Evolutionary conservation across 306 rosid genomes (phyloP).

Genomic region (Canavalia gladiata): DNA sequence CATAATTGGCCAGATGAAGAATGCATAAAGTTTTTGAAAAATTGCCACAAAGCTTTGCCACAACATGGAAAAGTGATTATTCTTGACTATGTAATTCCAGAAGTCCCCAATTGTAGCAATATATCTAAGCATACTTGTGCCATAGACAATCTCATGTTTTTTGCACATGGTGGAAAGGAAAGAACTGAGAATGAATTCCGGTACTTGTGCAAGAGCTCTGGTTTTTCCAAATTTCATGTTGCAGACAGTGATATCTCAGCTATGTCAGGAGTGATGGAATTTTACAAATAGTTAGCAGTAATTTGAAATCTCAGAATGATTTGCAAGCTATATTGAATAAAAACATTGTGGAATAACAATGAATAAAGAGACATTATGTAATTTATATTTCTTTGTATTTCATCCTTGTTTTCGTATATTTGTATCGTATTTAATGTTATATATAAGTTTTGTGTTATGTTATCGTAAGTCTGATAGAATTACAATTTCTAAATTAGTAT

Average conservation of each 20-base stretch:
- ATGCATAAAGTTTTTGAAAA: slow-evolving; percentile 39
- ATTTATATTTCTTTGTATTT: not conserved
- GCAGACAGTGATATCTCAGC: not conserved
- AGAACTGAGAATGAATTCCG: slow-evolving; percentile 37
- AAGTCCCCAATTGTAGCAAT: not conserved
- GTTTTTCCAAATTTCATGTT: slow-evolving; percentile 40
- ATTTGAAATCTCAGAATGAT: not conserved
- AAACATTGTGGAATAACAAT: not conserved
- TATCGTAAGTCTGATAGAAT: too few species aligned
- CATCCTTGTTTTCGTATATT: too few species aligned
- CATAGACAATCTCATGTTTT: slow-evolving; percentile 35
- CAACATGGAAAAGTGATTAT: slow-evolving; percentile 40
- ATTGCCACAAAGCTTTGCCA: slow-evolving; percentile 41
- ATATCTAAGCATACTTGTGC: slow-evolving; percentile 1
- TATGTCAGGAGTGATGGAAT: slow-evolving; percentile 17
- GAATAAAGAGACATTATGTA: not conserved
- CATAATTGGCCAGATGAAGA: slow-evolving; percentile 43
- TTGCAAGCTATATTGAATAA: not conserved
- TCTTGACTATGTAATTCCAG: slow-evolving; percentile 14
- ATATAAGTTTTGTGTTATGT: too few species aligned
- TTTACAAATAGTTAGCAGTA: slow-evolving; percentile 15
- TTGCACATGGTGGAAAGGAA: slow-evolving; percentile 29
- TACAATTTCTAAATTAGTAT: too few species aligned
- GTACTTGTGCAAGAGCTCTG: slow-evolving; percentile 32
- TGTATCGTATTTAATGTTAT: not conserved